Conservation (phyloP, 176 grass and related monocot genomes). For the Musa acuminata region DNA sequence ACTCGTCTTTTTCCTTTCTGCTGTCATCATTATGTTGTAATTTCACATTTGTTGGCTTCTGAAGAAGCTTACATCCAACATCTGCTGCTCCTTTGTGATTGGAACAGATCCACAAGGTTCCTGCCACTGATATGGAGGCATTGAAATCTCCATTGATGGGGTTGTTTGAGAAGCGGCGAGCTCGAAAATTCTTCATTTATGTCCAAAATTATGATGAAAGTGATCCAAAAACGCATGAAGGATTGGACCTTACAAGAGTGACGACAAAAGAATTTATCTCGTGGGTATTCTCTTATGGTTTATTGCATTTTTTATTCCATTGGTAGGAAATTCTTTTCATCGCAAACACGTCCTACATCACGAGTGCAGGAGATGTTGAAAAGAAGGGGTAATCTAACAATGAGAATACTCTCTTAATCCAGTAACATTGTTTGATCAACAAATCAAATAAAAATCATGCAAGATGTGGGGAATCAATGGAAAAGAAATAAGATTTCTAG, state of each 20-base stretch:
- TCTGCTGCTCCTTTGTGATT: slow-evolving; percentile 2
- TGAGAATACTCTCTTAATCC: no score
- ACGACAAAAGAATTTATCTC: slow-evolving; percentile 65
- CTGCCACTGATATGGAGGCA: slow-evolving; percentile 75
- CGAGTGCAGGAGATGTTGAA: no score
- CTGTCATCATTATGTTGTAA: background rate
- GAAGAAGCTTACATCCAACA: background rate
- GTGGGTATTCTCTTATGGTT: slow-evolving; percentile 27
- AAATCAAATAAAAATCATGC: no score
- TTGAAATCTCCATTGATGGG: slow-evolving; percentile 75
- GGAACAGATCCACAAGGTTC: slow-evolving; percentile 69
- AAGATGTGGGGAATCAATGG: no score
- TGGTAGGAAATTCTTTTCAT: slow-evolving; percentile 1
- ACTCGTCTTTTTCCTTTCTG: background rate
- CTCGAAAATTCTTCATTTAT: slow-evolving; percentile 70
- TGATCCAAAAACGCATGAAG: slow-evolving; percentile 69
- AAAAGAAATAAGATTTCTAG: no score
- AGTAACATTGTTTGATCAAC: no score
- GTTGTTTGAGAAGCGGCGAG: slow-evolving; percentile 79
- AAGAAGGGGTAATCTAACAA: no score
- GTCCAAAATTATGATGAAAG: slow-evolving; percentile 73
- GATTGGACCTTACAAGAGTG: slow-evolving; percentile 66
- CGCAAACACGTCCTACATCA: background rate
- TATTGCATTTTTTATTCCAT: background rate
- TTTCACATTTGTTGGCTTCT: background rate